phyloP scores from a whole-genome alignment of 768 basidiomycete species.

The Tricholoma saponaceum region DNA sequence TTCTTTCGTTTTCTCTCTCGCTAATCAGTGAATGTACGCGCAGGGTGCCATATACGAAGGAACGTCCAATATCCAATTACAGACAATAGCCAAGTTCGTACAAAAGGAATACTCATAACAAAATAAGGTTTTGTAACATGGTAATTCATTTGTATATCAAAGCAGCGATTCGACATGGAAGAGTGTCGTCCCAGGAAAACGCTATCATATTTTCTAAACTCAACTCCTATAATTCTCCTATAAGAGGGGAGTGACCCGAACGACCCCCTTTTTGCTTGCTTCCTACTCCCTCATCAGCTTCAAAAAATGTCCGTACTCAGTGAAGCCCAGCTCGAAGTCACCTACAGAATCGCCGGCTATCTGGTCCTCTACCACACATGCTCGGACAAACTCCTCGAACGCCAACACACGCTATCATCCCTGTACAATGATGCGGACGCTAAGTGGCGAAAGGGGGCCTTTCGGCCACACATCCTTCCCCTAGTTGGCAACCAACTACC shows the following conservation, averaged over 20 bases:
- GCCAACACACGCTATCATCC: neutral
- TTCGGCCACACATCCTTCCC: neutral
- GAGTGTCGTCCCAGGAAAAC: neutral
- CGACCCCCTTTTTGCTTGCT: neutral
- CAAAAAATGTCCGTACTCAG: neutral
- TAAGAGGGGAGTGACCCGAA: neutral
- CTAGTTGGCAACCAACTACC: neutral
- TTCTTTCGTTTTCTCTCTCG: neutral
- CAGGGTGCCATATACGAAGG: slow-evolving; percentile 92
- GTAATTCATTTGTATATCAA: neutral
- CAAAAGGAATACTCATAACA: slow-evolving; percentile 75
- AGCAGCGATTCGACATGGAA: neutral
- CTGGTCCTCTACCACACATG: neutral
- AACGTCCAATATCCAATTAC: slow-evolving; percentile 96
- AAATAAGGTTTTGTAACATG: neutral
- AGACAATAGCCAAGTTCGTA: slow-evolving; percentile 91
- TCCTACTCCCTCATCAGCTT: neutral
- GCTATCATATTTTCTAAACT: neutral
- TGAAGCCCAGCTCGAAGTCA: neutral
- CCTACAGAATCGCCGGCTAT: neutral
- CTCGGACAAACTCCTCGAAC: neutral
- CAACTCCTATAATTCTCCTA: neutral
- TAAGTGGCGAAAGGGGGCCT: neutral
- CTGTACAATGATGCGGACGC: neutral
- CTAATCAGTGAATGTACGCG: slow-evolving; percentile 1